A percentile compares a stretch with the other conserved stretches of the same genome.
These are phyloP conservation scores for Hygrocybe punicea DNA, from an alignment of 768 basidiomycete species.

Conservation along the genomic window DNA sequence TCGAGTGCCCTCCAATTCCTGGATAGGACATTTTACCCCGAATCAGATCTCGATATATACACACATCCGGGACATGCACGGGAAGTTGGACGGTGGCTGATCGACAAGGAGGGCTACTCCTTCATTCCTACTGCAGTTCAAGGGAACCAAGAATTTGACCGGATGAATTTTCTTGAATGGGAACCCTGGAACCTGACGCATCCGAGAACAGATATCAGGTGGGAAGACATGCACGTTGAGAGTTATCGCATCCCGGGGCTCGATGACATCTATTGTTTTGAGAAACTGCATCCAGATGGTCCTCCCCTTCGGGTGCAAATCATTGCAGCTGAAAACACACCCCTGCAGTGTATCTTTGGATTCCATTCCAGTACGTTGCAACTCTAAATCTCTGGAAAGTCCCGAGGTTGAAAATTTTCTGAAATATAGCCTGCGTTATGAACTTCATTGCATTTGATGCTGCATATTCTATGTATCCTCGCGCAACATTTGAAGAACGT, in stretches of 20 bases:
- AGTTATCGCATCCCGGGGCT: neutral
- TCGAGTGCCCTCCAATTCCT: constrained; percentile 54
- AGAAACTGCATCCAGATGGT: neutral
- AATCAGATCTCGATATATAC: constrained; percentile 54
- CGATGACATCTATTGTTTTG: neutral
- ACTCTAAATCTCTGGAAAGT: constrained; percentile 7
- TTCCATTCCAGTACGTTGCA: constrained; percentile 32
- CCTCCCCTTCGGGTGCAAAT: constrained; percentile 33
- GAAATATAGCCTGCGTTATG: constrained; percentile 37
- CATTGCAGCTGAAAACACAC: constrained; percentile 28
- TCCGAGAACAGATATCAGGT: neutral
- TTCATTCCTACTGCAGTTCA: constrained; percentile 19
- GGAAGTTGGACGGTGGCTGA: constrained; percentile 37
- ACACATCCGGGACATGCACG: constrained; percentile 29
- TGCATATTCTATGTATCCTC: constrained; percentile 42
- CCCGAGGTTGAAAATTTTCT: neutral
- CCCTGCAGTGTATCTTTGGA: constrained; percentile 26
- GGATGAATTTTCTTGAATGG: neutral
- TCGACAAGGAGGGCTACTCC: constrained; percentile 26
- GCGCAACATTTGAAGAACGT: constrained; percentile 37
- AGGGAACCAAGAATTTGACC: neutral
- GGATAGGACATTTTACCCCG: constrained; percentile 41
- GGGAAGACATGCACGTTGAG: constrained; percentile 7
- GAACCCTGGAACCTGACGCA: neutral
- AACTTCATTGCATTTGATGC: constrained; percentile 40